A percentile compares a stretch with the other conserved stretches of the same genome.
Evolutionary conservation across 768 basidiomycete genomes (phyloP).

Genomic region (Phaeolepiota aurea): DNA sequence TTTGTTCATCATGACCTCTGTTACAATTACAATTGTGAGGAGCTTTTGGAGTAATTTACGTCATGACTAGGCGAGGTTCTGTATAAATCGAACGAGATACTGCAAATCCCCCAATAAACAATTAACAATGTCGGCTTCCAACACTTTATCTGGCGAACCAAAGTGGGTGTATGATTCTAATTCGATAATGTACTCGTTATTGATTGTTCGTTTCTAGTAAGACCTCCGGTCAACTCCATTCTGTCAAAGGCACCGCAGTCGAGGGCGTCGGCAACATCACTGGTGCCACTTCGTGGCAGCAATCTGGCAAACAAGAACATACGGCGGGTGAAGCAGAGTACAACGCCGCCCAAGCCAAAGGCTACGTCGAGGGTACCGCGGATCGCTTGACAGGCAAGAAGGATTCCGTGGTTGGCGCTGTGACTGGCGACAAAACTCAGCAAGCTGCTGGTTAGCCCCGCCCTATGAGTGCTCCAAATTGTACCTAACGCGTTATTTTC

Average conservation of each 20-base stretch:
- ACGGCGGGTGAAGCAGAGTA: constrained; percentile 31
- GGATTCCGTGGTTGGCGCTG: constrained; percentile 30
- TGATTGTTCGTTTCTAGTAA: constrained; percentile 14
- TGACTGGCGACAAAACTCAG: constrained; percentile 34
- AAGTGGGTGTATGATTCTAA: constrained; percentile 2
- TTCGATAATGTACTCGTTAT: not conserved
- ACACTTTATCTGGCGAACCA: constrained; percentile 7
- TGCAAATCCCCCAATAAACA: too few species aligned
- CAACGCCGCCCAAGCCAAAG: constrained; percentile 32
- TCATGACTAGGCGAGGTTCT: too few species aligned
- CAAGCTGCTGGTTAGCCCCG: constrained; percentile 21
- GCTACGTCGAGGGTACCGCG: constrained; percentile 29
- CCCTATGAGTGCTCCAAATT: not conserved
- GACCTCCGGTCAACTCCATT: constrained; percentile 25
- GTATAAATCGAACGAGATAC: too few species aligned
- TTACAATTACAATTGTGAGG: too few species aligned
- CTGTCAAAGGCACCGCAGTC: constrained; percentile 21
- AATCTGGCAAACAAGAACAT: constrained; percentile 35
- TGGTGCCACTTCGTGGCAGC: constrained; percentile 28
- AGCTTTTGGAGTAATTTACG: too few species aligned
- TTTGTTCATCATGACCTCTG: too few species aligned
- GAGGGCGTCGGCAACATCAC: constrained; percentile 30
- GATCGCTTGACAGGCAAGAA: constrained; percentile 34
- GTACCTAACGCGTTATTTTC: not conserved
- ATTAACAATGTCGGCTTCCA: constrained; percentile 2